Conservation (phyloP, 2,329 filamentous ascomycete genomes). For the Penicillium sp. region DNA sequence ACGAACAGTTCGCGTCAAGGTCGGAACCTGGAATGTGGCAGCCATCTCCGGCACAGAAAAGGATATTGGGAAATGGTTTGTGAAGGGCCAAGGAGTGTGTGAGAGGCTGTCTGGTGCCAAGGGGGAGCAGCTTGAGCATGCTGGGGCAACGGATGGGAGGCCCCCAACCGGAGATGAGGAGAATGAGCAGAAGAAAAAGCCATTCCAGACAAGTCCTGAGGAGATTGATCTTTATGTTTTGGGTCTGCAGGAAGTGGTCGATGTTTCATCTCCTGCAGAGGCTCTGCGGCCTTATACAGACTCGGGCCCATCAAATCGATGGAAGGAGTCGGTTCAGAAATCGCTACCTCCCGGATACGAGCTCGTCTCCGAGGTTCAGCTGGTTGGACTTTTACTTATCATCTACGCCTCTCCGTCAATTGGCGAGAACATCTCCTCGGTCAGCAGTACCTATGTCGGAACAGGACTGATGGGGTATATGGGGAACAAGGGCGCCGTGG, state of each 20-base stretch:
- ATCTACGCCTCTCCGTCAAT: conserved; percentile 82
- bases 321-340: conserved; percentile 74
- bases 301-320: conserved; percentile 69
- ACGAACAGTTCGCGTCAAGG: conserved; percentile 76
- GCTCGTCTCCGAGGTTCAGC: conserved; percentile 76
- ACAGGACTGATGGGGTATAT: conserved; percentile 91
- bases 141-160: conserved; percentile 21
- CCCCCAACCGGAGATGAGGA: conserved; percentile 24
- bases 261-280: conserved; percentile 76
- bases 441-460: conserved; percentile 80
- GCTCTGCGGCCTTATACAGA: conserved; percentile 78
- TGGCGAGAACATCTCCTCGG: conserved; percentile 71
- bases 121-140: conserved; percentile 10
- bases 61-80: conserved; percentile 87
- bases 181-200: conserved; percentile 50
- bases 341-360: conserved; percentile 76
- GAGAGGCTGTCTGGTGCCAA: conserved; percentile 59
- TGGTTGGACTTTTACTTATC: conserved; percentile 80
- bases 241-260: conserved; percentile 88
- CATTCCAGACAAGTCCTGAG: conserved; percentile 43
- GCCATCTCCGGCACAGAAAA: conserved; percentile 81
- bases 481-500: conserved; percentile 92
- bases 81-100: conserved; percentile 71
- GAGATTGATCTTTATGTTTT: conserved; percentile 88
- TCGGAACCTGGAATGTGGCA: conserved; percentile 95